These are phyloP conservation scores for Chlorella sp. DNA, from an alignment of 139 green algal species.

Conservation along the genomic window DNA sequence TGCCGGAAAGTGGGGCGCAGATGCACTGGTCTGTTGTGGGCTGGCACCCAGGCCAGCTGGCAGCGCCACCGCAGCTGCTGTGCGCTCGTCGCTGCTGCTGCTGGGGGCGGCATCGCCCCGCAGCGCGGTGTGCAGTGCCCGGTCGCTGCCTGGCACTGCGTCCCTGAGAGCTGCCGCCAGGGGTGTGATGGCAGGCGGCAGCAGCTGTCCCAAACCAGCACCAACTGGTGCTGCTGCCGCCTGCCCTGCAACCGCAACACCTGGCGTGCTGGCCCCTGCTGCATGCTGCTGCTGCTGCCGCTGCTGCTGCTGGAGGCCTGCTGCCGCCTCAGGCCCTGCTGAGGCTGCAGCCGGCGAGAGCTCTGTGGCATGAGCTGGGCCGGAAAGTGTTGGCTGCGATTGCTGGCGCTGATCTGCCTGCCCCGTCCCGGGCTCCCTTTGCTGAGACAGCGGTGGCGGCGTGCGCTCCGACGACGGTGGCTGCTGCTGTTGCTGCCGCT, in stretches of 20 bases:
- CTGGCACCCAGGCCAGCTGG: neutral
- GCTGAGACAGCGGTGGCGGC: neutral
- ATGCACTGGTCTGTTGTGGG: neutral
- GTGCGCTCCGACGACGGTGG: no score
- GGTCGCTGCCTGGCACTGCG: neutral
- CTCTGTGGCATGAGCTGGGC: no score
- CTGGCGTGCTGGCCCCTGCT: neutral
- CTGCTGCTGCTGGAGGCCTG: neutral
- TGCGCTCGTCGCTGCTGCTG: slow-evolving; percentile 29
- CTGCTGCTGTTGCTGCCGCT: neutral
- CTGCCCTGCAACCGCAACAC: neutral
- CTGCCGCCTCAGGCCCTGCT: no score
- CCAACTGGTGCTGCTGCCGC: neutral
- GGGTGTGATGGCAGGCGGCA: neutral
- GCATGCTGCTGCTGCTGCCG: neutral
- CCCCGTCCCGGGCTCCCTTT: no score
- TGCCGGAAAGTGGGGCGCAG: neutral
- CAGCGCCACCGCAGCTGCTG: neutral
- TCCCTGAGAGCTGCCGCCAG: neutral
- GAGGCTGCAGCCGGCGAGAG: no score
- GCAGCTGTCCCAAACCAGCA: neutral
- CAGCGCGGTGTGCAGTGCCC: neutral
- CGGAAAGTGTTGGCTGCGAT: no score
- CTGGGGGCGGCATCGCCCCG: slow-evolving; percentile 28
- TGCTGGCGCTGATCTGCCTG: no score